Base-by-base conservation (phyloP, 2,329 filamentous ascomycete species). In the Clonostachys rosea region DNA sequence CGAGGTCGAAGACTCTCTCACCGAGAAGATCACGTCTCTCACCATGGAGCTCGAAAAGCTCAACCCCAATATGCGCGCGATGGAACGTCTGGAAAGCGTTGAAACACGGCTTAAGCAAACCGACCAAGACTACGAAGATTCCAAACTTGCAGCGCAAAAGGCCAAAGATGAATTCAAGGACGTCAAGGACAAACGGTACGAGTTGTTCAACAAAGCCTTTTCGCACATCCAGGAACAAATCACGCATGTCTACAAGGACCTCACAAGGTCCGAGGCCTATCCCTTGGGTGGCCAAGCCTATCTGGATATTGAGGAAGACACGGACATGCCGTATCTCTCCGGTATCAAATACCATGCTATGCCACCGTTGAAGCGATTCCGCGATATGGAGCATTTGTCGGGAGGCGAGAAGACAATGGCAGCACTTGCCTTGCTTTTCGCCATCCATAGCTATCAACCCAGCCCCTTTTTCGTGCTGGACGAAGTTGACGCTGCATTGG, bases 331-430 rank as follows among this genome's bases (percentile, higher is more conserved):
- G 1, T 99, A 97, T 65, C 81, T 96, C 5, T 90, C 89, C 39
- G 94, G 94, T 34, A 91, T 99, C 69, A 96, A 96, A 63, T 99
- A 99, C 69, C 91, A 97, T 64, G 95, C 94, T 52, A 99, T 97
- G 91, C 94, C 94, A 17, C 94, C 94, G 2, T 82, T 96, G 52
- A 99, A 99, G 73, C 90, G 94, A 42, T 99, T 99, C 80, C 83
- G 94, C 58, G 95, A 99, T 66, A 99, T 99, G 94, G 94, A 99
- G 67, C 94, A 96, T 64, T 75, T 99, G 10, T 96, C 90, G 2
- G 94, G 94, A 59, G 94, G 94, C 47, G 94, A 99, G 70, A 99
- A 99, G 76, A 99, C 94, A 0, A 99, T 99, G 86, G 94, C 94
- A 2, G 94, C 94, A 13, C 75, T 99, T 37, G 94, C 94, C n/a